Conservation (phyloP, 345 rosid species). For the Streptanthus diversifolius region DNA sequence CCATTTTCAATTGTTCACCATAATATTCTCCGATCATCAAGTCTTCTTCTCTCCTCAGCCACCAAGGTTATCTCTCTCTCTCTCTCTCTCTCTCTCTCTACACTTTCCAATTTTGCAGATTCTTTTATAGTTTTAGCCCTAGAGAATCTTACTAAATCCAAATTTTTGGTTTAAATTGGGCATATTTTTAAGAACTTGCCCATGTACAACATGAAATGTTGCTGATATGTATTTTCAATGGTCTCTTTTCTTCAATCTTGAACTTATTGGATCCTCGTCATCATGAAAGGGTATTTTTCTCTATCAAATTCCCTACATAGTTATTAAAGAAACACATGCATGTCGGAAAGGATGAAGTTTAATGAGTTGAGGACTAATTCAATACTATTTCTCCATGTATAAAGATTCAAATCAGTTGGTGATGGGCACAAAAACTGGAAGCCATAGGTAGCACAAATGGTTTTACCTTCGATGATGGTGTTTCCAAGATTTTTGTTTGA, state of each 20-base stretch:
- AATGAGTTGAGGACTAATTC: neutral
- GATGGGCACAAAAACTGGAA: slow-evolving; percentile 22
- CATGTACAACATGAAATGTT: neutral
- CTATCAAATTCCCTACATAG: neutral
- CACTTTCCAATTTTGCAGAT: neutral
- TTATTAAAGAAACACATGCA: neutral
- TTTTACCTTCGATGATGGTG: slow-evolving; percentile 18
- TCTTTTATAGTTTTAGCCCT: neutral
- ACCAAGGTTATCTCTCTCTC: neutral
- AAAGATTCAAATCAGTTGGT: neutral
- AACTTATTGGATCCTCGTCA: neutral
- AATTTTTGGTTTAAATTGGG: neutral
- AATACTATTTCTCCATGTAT: neutral
- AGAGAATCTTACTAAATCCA: neutral
- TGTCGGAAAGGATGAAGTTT: neutral
- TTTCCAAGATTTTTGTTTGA: slow-evolving; percentile 20
- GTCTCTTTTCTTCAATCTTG: neutral
- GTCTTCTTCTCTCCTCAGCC: slow-evolving; percentile 11
- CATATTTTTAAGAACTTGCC: neutral
- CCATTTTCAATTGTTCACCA: neutral
- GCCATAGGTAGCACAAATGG: slow-evolving; percentile 19
- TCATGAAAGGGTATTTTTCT: neutral
- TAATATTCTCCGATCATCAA: neutral
- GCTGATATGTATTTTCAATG: neutral
- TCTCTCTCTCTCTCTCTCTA: neutral